Evolutionary conservation across 1,284 basidiomycete genomes (phyloP), one percentile per base, ranked within the genome.

Genomic region (Ustanciosporium gigantosporum): DNA sequence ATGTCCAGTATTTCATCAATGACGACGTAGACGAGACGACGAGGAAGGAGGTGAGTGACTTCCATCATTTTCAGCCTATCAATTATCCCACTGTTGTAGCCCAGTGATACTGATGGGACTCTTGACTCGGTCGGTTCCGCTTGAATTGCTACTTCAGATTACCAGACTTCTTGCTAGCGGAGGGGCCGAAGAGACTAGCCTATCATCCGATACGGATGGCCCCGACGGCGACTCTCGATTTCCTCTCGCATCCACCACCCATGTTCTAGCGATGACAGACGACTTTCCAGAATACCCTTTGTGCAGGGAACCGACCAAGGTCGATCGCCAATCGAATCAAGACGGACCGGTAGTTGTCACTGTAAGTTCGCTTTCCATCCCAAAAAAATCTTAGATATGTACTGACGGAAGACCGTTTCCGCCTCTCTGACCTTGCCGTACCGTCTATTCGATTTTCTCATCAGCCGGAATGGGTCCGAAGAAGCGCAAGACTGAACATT

Each of bases 241-340:
- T 23, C 37, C 31, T 7, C 41, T 70, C 48, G 68, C 46, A 55
- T 66, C 46, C 41, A 73, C 79, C 34, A 80, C 79, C 3, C 79
- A 81, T 47, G 69, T 81, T 44, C 71, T 82, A 48, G 83, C 85
- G 15, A 81, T 83, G 68, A 81, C 84, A 13, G 68, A 80, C 36
- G 79, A 82, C 38, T 86, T 86, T 66, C 83, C 84, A 34, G 83
- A 85, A 13, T 68, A 68, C 39, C 27, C 40, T 21, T 34, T 46
- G 11, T 67, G 65, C 34, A 40, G 31, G 24, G 65, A 67, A 25
- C 59, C 65, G 14, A n/a, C n/a, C n/a, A n/a, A n/a, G n/a, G n/a
- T n/a, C n/a, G n/a, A n/a, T n/a, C n/a, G n/a, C n/a, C n/a, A n/a
- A n/a, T 52, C 47, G 31, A 43, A 29, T 16, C 52, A 56, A 16